Conservation (phyloP, 352 stramenopile species). For the Elongisporangium senticosum region DNA sequence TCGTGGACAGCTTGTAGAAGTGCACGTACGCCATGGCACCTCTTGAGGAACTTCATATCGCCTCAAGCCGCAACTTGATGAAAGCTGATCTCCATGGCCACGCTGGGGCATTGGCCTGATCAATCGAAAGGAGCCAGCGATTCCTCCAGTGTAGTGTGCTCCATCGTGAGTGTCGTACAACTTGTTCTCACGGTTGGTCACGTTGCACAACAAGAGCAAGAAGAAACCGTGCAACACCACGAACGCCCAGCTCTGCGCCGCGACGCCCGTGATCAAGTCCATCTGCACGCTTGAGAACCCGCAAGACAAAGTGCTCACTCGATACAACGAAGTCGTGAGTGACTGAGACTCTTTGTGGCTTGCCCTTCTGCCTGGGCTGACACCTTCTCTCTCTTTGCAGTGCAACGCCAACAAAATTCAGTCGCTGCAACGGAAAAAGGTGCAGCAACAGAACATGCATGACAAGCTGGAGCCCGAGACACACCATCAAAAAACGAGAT, state of each 20-base stretch:
- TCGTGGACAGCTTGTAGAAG: no score
- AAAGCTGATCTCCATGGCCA: no score
- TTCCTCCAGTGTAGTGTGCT: no score
- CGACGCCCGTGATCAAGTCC: slow-evolving; percentile 50
- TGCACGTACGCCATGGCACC: no score
- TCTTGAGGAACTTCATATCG: no score
- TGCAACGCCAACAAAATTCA: slow-evolving; percentile 85
- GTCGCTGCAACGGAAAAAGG: slow-evolving; percentile 68
- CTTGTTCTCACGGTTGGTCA: no score
- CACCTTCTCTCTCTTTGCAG: slow-evolving; percentile 8
- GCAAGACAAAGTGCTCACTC: slow-evolving; percentile 78
- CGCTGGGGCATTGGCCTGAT: no score
- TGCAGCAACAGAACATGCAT: slow-evolving; percentile 68
- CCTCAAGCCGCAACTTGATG: no score
- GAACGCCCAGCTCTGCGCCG: slow-evolving; percentile 38
- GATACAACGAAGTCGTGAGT: slow-evolving; percentile 72
- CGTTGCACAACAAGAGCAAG: slow-evolving; percentile 41
- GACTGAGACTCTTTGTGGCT: not conserved
- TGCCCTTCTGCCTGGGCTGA: not conserved
- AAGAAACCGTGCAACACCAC: slow-evolving; percentile 44
- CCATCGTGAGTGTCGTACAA: no score
- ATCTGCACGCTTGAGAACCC: slow-evolving; percentile 77
- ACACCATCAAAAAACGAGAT: slow-evolving; percentile 79
- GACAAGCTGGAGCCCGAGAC: slow-evolving; percentile 83
- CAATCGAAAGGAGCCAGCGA: no score